These are phyloP conservation scores for Spencermartinsiella ligniputridi DNA, from an alignment of 1,139 yeast genomes.

Conservation along the genomic window DNA sequence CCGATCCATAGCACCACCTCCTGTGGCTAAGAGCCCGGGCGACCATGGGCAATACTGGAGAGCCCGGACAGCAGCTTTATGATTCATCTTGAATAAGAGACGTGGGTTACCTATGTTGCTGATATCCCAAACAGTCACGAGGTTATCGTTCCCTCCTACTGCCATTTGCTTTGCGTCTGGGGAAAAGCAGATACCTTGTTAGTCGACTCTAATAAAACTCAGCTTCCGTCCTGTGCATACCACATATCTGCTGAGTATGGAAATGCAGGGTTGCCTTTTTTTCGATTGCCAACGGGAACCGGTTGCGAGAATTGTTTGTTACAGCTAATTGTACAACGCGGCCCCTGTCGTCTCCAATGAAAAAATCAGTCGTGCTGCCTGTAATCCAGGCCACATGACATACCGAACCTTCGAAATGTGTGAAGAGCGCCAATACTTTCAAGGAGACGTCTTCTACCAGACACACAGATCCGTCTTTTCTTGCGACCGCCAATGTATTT, in stretches of 20 bases:
- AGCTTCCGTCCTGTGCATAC: too few relatives aligned
- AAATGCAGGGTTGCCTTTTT: slow-evolving; percentile 12
- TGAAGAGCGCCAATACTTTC: slow-evolving; percentile 26
- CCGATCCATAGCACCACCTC: slow-evolving; percentile 93
- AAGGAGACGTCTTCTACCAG: slow-evolving; percentile 35
- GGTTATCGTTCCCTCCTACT: slow-evolving; percentile 33
- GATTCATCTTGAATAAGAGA: slow-evolving; percentile 27
- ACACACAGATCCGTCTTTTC: slow-evolving; percentile 47
- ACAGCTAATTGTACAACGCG: slow-evolving; percentile 42
- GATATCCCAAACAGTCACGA: slow-evolving; percentile 31
- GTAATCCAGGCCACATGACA: slow-evolving; percentile 65
- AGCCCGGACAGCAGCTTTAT: slow-evolving; percentile 50
- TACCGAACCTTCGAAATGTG: slow-evolving; percentile 40
- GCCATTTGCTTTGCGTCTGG: slow-evolving; percentile 28
- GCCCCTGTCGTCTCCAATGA: slow-evolving; percentile 71
- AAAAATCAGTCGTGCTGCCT: slow-evolving; percentile 38
- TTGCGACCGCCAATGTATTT: slow-evolving; percentile 54
- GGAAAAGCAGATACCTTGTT: slow-evolving; percentile 32
- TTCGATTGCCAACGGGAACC: slow-evolving; percentile 4
- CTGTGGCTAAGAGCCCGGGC: slow-evolving; percentile 59
- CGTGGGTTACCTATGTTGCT: slow-evolving; percentile 12
- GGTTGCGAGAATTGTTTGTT: not conserved
- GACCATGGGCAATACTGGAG: slow-evolving; percentile 69
- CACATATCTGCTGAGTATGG: slow-evolving; percentile 30
- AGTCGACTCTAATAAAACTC: too few relatives aligned